Evolutionary conservation across 129 eudicot genomes (phyloP), one percentile per base, ranked within the genome.

Genomic region (Tagetes erecta): DNA sequence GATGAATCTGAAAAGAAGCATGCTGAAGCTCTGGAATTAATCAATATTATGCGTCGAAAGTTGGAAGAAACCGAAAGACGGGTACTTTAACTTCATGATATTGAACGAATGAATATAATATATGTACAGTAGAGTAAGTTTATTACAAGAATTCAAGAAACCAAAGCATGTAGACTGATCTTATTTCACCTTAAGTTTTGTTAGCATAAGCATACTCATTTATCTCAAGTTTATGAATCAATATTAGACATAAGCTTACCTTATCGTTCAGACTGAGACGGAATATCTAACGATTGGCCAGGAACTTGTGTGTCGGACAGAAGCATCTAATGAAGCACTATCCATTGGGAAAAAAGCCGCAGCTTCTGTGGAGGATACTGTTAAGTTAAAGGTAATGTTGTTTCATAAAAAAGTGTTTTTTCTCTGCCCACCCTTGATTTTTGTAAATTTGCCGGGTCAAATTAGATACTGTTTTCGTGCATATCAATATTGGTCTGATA

Each of bases 41-140:
- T 80, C 69, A 86, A 86, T 80, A 86, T 69, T 49, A 81, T 83
- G 80, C 84, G 78, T 42, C 79, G 76, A 71, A 90, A 88, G 82
- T 78, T 94, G 67, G 93, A 90, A 78, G 98, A 90, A 83, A 83
- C 91, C 69, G 97, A 86, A 81, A 94, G 57, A 86, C 83, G 79
- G 84, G 91, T 90, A 75, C 78, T 72, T 74, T 85, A 74, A 64
- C 89, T 84, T 78, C 84, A 86, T 76, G 87, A 80, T n/a, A 70
- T 40, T 78, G 37, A 63, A 34, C 40, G 3, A 49, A 14, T 62
- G 64, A 34, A 51, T 46, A 60, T 49, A 20, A n/a, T 71, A 64
- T 40, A 2, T 36, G 59, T 40, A 35, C 52, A 68, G 62, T 68
- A 44, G 75, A 40, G 64, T 77, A 76, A 13, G 59, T 53, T 49